These are phyloP conservation scores for Theileria parva DNA, from an alignment of 169 alveolate species.

Conservation along the genomic window DNA sequence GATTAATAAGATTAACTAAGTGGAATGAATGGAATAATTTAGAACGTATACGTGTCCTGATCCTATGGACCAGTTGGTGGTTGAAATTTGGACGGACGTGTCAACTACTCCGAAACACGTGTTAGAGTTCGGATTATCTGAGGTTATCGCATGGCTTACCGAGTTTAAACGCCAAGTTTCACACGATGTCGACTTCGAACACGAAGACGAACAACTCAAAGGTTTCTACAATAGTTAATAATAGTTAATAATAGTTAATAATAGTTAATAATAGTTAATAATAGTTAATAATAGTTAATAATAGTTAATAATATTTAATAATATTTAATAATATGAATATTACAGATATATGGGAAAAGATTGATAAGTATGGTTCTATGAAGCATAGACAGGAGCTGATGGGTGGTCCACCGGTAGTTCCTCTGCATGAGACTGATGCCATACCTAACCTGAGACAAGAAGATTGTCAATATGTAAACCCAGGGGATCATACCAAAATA, in stretches of 20 bases:
- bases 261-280: too few species aligned
- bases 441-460: slow-evolving; percentile 41
- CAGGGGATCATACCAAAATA: slow-evolving; percentile 38
- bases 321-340: too few species aligned
- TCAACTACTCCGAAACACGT: slow-evolving; percentile 57
- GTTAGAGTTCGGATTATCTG: slow-evolving; percentile 50
- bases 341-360: slow-evolving; percentile 68
- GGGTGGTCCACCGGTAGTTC: slow-evolving; percentile 63
- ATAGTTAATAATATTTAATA: too few species aligned
- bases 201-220: slow-evolving; percentile 60
- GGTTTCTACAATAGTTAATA: slow-evolving; percentile 5
- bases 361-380: slow-evolving; percentile 52
- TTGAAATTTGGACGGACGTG: slow-evolving; percentile 80
- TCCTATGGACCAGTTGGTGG: slow-evolving; percentile 82
- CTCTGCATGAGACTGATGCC: slow-evolving; percentile 34
- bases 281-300: too few species aligned
- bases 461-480: slow-evolving; percentile 46
- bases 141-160: slow-evolving; percentile 50
- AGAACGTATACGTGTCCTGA: slow-evolving; percentile 73
- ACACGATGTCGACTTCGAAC: slow-evolving; percentile 60
- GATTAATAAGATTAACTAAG: too few species aligned
- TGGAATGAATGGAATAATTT: too few species aligned
- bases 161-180: slow-evolving; percentile 62
- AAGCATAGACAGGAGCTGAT: slow-evolving; percentile 44
- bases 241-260: too few species aligned